These are phyloP conservation scores for Xanthoconium purpureum DNA, from an alignment of 768 basidiomycete species.

Conservation along the genomic window DNA sequence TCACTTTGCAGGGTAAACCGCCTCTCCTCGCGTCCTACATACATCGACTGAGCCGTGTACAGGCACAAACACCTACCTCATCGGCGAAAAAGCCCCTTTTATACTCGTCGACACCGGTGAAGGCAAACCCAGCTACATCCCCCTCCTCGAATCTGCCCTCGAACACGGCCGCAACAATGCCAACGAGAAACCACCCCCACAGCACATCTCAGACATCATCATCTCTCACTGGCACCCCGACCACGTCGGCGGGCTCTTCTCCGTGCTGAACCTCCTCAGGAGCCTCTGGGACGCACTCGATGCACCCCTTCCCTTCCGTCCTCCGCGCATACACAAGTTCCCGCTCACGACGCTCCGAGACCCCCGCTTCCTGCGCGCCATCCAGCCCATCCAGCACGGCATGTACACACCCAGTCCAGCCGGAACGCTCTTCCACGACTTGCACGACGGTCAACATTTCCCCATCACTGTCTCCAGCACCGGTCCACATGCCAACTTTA, in stretches of 20 bases:
- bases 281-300: conserved; percentile 58
- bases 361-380: conserved; percentile 34
- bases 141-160: conserved; percentile 63
- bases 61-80: conserved; percentile 90
- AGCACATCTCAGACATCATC: conserved; percentile 80
- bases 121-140: conserved; percentile 64
- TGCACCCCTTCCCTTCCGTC: conserved; percentile 45
- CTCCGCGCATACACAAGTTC: conserved; percentile 76
- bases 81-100: conserved; percentile 69
- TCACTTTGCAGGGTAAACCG: conserved; percentile 73
- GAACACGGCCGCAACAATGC: conserved; percentile 33
- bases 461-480: conserved; percentile 23
- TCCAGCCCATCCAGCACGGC: conserved; percentile 38
- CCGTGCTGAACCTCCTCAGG: conserved; percentile 64
- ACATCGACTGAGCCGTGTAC: not conserved
- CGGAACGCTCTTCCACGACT: conserved; percentile 53
- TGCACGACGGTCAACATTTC: conserved; percentile 55
- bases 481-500: conserved; percentile 34
- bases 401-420: conserved; percentile 44
- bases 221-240: conserved; percentile 90
- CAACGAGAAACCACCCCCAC: not conserved
- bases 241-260: conserved; percentile 74
- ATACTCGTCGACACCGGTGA: conserved; percentile 84
- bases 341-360: conserved; percentile 38
- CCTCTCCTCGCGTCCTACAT: not conserved